Conservation (phyloP, 2,329 filamentous ascomycete species). For the Penicillium polonicum region DNA sequence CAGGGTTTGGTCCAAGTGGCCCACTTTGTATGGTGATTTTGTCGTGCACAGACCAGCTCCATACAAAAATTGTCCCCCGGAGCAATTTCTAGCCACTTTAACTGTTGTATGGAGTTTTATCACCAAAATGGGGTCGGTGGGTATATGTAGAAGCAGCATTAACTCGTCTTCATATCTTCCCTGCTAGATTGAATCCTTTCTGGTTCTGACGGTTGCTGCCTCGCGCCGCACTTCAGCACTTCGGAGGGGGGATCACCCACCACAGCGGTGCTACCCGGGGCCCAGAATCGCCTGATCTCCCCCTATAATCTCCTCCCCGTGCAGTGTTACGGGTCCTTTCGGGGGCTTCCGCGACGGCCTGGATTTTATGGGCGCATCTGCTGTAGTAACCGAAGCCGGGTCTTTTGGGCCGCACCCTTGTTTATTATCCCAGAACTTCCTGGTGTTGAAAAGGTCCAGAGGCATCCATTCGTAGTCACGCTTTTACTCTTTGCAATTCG, state of each 20-base stretch:
- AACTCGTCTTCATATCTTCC: neutral
- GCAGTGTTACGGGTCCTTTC: neutral
- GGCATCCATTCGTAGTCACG: neutral
- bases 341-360: neutral
- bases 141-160: neutral
- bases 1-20: neutral
- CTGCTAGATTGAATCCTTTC: neutral
- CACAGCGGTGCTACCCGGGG: neutral
- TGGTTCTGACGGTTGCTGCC: neutral
- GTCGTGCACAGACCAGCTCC: neutral
- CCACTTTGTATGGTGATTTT: neutral
- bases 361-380: neutral
- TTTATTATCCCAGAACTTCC: neutral
- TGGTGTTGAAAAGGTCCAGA: neutral
- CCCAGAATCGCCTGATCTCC: neutral
- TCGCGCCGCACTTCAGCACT: neutral
- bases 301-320: neutral
- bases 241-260: neutral
- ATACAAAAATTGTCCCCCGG: constrained; percentile 2
- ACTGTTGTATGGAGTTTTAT: neutral
- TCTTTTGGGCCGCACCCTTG: too few species aligned
- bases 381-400: neutral
- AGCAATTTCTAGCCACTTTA: constrained; percentile 1
- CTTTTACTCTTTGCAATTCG: neutral
- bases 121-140: neutral